These are phyloP conservation scores for Alternaria rosae DNA, from an alignment of 2,329 filamentous ascomycete genomes.

Conservation along the genomic window DNA sequence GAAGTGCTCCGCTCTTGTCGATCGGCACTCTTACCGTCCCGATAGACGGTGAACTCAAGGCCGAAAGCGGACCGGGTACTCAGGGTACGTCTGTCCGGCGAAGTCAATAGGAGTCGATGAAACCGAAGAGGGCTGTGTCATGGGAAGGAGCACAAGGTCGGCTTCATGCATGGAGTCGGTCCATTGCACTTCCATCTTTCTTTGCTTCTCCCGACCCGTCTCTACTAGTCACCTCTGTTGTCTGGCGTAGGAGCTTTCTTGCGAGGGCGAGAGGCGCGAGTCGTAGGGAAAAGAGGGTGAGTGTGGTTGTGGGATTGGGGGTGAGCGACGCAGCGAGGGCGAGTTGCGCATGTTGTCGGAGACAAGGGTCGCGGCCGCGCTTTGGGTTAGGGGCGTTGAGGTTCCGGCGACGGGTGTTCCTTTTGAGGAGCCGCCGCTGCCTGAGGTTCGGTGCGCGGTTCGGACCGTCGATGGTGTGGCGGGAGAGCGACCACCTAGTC, in stretches of 20 bases:
- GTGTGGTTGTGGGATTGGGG: slow-evolving; percentile 26
- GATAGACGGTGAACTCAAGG: neutral
- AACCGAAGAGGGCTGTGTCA: slow-evolving; percentile 35
- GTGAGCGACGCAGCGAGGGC: slow-evolving; percentile 41
- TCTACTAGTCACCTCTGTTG: slow-evolving; percentile 43
- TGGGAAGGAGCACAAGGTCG: slow-evolving; percentile 42
- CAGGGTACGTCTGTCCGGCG: neutral
- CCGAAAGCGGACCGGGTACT: slow-evolving; percentile 4
- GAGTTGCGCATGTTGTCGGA: slow-evolving; percentile 38
- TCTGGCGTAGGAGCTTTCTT: slow-evolving; percentile 34
- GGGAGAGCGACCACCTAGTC: slow-evolving; percentile 39
- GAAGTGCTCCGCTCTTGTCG: neutral
- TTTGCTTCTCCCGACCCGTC: slow-evolving; percentile 41
- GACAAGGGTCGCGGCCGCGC: slow-evolving; percentile 38
- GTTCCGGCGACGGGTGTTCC: slow-evolving; percentile 33
- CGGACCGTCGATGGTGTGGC: slow-evolving; percentile 45
- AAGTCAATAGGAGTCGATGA: slow-evolving; percentile 33
- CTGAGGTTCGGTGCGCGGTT: slow-evolving; percentile 34
- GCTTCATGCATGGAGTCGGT: slow-evolving; percentile 44
- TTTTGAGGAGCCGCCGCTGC: slow-evolving; percentile 39
- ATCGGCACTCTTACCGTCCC: neutral
- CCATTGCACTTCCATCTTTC: slow-evolving; percentile 49
- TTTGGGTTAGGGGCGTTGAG: slow-evolving; percentile 38
- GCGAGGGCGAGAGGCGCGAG: slow-evolving; percentile 34
- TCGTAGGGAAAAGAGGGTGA: slow-evolving; percentile 27